A percentile compares a stretch with the other conserved stretches of the same genome.
These are phyloP conservation scores for Ceratocystis lukuohia DNA, from an alignment of 2,329 filamentous ascomycete genomes.

Conservation along the genomic window DNA sequence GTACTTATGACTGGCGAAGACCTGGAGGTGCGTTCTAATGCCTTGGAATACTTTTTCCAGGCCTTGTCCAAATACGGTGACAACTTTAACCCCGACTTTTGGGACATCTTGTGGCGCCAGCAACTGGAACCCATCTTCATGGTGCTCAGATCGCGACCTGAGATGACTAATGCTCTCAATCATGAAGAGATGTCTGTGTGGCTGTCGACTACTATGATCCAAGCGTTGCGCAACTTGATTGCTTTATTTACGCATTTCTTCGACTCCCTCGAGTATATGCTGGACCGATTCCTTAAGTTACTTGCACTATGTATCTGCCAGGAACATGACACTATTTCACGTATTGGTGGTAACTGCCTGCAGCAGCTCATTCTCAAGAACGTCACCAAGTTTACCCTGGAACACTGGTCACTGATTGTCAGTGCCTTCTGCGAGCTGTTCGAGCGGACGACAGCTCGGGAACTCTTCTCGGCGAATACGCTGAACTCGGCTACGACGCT, in stretches of 20 bases:
- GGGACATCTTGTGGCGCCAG: conserved; percentile 96
- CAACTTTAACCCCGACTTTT: conserved; percentile 86
- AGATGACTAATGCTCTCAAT: conserved; percentile 89
- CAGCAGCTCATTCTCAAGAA: conserved; percentile 96
- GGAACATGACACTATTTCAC: conserved; percentile 94
- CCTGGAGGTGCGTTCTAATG: conserved; percentile 80
- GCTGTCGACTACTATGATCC: conserved; percentile 98
- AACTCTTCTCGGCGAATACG: conserved; percentile 76
- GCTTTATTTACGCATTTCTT: conserved; percentile 98
- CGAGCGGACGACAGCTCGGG: conserved; percentile 82
- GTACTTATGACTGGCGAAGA: conserved; percentile 99
- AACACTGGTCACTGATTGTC: conserved; percentile 91
- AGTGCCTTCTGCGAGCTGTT: conserved; percentile 94
- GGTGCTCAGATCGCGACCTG: conserved; percentile 87
- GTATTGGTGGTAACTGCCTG: conserved; percentile 95
- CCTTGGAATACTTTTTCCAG: conserved; percentile 93
- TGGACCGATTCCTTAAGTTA: conserved; percentile 91
- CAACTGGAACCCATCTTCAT: conserved; percentile 97
- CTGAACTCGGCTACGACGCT: conserved; percentile 40
- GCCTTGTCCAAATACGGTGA: conserved; percentile 80
- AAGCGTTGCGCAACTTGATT: conserved; percentile 96
- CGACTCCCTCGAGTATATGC: conserved; percentile 89
- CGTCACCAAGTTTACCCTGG: conserved; percentile 73
- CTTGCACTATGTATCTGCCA: conserved; percentile 94
- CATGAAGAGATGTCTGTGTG: conserved; percentile 96